Base-by-base conservation (phyloP, 192 early-diverging fungal species). In the Coemansia interrupta region DNA sequence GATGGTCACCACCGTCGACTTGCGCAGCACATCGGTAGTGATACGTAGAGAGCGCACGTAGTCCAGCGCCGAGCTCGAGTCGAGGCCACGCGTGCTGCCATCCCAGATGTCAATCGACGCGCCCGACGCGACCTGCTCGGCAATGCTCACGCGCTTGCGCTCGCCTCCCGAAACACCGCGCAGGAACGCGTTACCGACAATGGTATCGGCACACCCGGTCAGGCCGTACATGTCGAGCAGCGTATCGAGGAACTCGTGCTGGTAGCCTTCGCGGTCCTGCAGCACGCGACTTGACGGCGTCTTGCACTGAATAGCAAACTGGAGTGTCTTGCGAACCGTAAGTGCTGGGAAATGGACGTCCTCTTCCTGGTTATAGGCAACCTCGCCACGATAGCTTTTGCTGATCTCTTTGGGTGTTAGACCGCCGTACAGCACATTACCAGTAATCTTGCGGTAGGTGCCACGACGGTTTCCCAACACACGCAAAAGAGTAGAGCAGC, bases 271-370 rank as follows among this genome's bases (percentile, higher is more conserved):
- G 84, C 86, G 88, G 89, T 94, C 49, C 59, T 68, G 18, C 78
- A 80, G 28, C 86, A 51, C 90, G 57, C 22, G 90, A 70, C 47
- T 90, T 40, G 65, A 72, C 19, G 86, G 86, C 9, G 83, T 87
- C 60, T 84, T 86, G 74, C 83, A 88, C 56, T 86, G 77, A 17
- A 91, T 78, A 1, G 89, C 92, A 72, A 87, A 89, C 54, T 87
- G 80, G 5, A 91, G 79, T 7, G 89, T 93, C 73, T 90, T 84
- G 44, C 83, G 83, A n/a, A 90, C 86, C 0, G 89, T 87, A 59
- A 93, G 51, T 15, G 88, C 86, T 8, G 89, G 84, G 60, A 83
- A 91, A 54, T 93, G 89, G 43, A 83, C 77, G 54, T 90, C 89
- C 60, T 88, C 87, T 18, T 80, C 78, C 20, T 73, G 70, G 62